These are phyloP conservation scores for Ceratocystis eucalypticola DNA, from an alignment of 2,329 filamentous ascomycete species.

Conservation along the genomic window DNA sequence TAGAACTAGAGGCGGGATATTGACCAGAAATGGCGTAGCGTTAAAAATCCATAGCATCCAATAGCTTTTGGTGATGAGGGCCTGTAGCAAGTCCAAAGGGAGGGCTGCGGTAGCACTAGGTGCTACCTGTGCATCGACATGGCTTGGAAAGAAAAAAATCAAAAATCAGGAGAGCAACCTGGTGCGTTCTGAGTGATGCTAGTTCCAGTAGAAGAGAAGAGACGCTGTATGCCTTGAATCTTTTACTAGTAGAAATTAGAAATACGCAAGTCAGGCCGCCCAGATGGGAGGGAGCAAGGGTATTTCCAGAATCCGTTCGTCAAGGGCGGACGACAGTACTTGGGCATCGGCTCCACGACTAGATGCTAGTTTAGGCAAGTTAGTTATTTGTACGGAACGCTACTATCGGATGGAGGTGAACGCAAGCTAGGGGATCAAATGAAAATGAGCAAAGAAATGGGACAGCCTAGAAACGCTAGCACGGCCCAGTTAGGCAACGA, in stretches of 20 bases:
- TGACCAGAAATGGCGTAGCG: not conserved
- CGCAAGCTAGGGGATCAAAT: not conserved
- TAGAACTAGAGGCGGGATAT: not conserved
- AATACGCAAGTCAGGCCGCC: not conserved
- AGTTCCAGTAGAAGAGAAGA: not conserved
- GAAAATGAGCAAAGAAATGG: not conserved
- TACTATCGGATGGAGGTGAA: not conserved
- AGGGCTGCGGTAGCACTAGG: not conserved
- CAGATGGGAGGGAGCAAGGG: not conserved
- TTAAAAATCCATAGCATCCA: not conserved
- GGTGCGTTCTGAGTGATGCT: not conserved
- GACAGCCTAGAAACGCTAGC: not conserved
- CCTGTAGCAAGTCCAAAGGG: too few species aligned
- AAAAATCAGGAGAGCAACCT: too few species aligned
- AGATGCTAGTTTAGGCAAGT: too few species aligned
- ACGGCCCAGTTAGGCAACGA: not conserved
- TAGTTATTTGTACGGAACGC: not conserved
- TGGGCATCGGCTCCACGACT: not conserved
- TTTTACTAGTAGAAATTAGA: too few species aligned
- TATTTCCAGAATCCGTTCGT: not conserved
- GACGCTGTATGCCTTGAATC: not conserved
- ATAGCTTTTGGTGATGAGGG: too few species aligned
- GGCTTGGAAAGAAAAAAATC: too few species aligned
- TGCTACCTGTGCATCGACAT: too few species aligned
- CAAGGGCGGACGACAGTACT: too few species aligned